Percentiles rank a stretch among this genome's conserved stretches.
These are phyloP conservation scores for Ramaria sp. DNA, from an alignment of 768 basidiomycete species.

Conservation along the genomic window DNA sequence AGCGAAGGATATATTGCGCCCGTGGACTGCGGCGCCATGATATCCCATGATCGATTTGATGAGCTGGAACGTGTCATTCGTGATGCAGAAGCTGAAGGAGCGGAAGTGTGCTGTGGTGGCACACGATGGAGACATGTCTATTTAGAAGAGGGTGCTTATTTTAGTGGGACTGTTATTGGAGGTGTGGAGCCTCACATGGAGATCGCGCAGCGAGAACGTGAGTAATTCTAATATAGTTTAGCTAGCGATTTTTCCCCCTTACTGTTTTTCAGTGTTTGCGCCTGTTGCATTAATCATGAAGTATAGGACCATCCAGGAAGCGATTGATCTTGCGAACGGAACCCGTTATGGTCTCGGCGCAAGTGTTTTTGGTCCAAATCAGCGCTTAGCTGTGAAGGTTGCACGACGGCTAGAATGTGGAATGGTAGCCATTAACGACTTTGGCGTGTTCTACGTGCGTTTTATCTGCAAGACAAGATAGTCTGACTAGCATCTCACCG, in stretches of 20 bases:
- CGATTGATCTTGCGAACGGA: constrained; percentile 77
- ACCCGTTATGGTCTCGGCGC: constrained; percentile 89
- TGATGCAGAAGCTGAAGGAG: constrained; percentile 60
- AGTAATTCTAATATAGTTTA: constrained; percentile 20
- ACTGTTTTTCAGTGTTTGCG: constrained; percentile 61
- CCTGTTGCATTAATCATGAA: constrained; percentile 82
- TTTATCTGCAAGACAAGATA: neutral
- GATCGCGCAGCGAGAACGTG: constrained; percentile 73
- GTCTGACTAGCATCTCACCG: constrained; percentile 1
- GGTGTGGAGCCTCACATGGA: constrained; percentile 60
- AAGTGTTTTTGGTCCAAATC: constrained; percentile 86
- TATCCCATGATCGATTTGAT: constrained; percentile 59
- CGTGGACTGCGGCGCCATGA: constrained; percentile 85
- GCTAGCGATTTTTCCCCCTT: neutral
- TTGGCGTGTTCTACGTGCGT: constrained; percentile 77
- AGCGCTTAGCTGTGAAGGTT: constrained; percentile 65
- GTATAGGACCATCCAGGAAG: constrained; percentile 77
- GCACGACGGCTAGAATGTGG: constrained; percentile 81
- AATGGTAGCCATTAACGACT: constrained; percentile 97
- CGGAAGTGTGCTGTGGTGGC: constrained; percentile 51
- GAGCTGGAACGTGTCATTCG: constrained; percentile 58
- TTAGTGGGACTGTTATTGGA: constrained; percentile 78
- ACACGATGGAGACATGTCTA: constrained; percentile 52
- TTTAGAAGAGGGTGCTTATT: constrained; percentile 67
- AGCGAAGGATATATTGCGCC: constrained; percentile 60